Conservation (phyloP, 2,329 filamentous ascomycete genomes). For the Pseudogymnoascus sp. region DNA sequence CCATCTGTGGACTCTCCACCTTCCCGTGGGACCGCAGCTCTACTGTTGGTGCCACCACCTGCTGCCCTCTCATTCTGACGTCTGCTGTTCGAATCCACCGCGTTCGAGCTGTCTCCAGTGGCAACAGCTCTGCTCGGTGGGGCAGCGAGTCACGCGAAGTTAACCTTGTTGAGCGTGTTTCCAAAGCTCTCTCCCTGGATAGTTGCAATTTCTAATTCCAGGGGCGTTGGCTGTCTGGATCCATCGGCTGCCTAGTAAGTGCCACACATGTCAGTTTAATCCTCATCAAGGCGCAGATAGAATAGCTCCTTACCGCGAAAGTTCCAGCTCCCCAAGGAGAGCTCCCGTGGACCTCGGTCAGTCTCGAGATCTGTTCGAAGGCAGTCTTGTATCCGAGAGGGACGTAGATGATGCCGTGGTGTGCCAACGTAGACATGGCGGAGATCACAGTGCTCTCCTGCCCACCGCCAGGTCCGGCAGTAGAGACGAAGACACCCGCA, state of each 20-base stretch:
- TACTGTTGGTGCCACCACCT: not conserved
- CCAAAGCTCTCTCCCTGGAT: slow-evolving; percentile 84
- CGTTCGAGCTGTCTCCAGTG: not conserved
- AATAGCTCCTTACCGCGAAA: slow-evolving; percentile 49
- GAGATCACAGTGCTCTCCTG: slow-evolving; percentile 86
- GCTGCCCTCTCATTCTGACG: not conserved
- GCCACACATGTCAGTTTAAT: not conserved
- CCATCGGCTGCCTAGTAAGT: slow-evolving; percentile 48
- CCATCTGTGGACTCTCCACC: not conserved
- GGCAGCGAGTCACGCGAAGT: not conserved
- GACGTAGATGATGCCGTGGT: slow-evolving; percentile 96
- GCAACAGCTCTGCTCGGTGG: not conserved
- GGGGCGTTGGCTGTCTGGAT: slow-evolving; percentile 65
- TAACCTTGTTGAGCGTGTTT: slow-evolving; percentile 60
- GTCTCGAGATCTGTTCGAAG: slow-evolving; percentile 61
- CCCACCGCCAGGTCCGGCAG: slow-evolving; percentile 75
- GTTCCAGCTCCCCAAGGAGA: slow-evolving; percentile 91
- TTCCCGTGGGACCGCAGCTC: not conserved
- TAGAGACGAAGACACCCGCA: slow-evolving; percentile 83
- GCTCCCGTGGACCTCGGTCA: slow-evolving; percentile 77
- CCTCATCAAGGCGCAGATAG: not conserved
- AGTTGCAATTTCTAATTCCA: slow-evolving; percentile 71
- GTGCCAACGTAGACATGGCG: slow-evolving; percentile 74
- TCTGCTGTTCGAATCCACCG: not conserved
- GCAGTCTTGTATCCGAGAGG: slow-evolving; percentile 83